Percentiles rank a stretch among this genome's conserved stretches.
phyloP scores from a whole-genome alignment of 805 yeast genomes.

The Wickerhamiella australiensis region DNA sequence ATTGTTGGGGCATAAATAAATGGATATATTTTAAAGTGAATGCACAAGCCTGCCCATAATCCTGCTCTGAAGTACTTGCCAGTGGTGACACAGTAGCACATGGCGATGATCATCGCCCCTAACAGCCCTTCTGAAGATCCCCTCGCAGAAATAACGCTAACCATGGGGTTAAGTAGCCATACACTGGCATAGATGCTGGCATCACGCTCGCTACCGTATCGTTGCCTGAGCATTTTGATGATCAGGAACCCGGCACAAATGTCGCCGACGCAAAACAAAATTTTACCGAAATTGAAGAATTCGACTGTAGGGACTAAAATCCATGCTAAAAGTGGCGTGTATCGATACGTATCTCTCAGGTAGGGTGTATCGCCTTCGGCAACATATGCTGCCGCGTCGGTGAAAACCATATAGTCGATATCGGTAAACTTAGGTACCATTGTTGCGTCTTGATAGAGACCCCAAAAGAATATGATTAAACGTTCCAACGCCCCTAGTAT shows the following conservation, averaged over 20 bases:
- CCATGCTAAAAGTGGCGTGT: slow-evolving; percentile 88
- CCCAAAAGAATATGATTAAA: slow-evolving; percentile 57
- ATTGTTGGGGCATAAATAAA: slow-evolving; percentile 73
- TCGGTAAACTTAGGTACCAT: slow-evolving; percentile 83
- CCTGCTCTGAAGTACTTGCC: slow-evolving; percentile 32
- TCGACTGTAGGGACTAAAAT: slow-evolving; percentile 54
- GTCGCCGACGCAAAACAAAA: slow-evolving; percentile 66
- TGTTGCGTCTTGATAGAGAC: slow-evolving; percentile 72
- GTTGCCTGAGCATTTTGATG: slow-evolving; percentile 31
- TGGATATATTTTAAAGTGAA: slow-evolving; percentile 89
- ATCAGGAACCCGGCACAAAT: slow-evolving; percentile 63
- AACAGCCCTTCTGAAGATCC: slow-evolving; percentile 88
- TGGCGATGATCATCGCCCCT: slow-evolving; percentile 58
- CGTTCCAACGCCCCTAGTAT: slow-evolving; percentile 31
- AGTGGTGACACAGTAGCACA: slow-evolving; percentile 37
- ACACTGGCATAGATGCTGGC: slow-evolving; percentile 41
- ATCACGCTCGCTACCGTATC: slow-evolving; percentile 23
- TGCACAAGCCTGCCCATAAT: slow-evolving; percentile 55
- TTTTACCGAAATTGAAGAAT: slow-evolving; percentile 59
- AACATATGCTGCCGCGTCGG: slow-evolving; percentile 78
- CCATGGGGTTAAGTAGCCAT: slow-evolving; percentile 94
- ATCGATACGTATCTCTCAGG: slow-evolving; percentile 74
- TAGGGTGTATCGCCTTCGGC: slow-evolving; percentile 59
- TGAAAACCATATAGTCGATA: slow-evolving; percentile 84
- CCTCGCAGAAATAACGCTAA: slow-evolving; percentile 77